Conservation (phyloP, 2,329 filamentous ascomycete species). For the Ophiostoma tasmaniense region DNA sequence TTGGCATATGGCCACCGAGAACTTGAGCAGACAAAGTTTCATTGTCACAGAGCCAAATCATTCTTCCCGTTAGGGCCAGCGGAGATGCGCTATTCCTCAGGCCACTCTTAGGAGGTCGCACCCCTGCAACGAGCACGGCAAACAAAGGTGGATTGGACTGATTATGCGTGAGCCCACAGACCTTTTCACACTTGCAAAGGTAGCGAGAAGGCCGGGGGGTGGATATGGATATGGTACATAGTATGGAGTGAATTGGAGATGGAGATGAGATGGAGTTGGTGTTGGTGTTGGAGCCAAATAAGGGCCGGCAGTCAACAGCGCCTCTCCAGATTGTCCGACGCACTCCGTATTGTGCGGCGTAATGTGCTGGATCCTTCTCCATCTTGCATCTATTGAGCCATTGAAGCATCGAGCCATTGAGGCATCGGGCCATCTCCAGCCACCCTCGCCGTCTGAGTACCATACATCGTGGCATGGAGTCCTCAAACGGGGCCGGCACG, state of each 20-base stretch:
- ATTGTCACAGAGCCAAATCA: neutral
- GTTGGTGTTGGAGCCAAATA: neutral
- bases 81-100: neutral
- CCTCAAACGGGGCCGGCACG: neutral
- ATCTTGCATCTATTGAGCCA: neutral
- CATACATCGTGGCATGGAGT: neutral
- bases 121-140: neutral
- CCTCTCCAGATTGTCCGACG: neutral
- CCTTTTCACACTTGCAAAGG: neutral
- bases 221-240: neutral
- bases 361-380: neutral
- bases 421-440: no score
- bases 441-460: neutral
- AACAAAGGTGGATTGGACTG: neutral
- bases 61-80: constrained; percentile 2
- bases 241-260: neutral
- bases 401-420: no score
- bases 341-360: neutral
- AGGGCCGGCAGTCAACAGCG: neutral
- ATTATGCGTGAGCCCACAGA: neutral
- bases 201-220: neutral
- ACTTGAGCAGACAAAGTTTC: neutral
- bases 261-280: neutral
- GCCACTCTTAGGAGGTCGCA: neutral
- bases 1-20: neutral